Evolutionary conservation across 345 rosid genomes (phyloP).

Genomic region (Syzygium oleosum): DNA sequence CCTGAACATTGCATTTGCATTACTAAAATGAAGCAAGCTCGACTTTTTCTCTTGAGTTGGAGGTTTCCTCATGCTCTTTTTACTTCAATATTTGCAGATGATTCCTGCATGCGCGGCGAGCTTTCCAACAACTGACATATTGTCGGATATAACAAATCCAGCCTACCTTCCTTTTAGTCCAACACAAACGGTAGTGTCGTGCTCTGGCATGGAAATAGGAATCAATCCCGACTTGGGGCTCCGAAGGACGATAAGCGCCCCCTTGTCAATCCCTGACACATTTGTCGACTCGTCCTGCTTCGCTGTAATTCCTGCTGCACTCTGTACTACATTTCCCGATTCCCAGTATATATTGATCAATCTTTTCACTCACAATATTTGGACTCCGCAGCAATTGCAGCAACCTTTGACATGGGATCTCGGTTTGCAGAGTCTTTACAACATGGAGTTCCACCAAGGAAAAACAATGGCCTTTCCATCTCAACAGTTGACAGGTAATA

Average conservation of each 20-base stretch:
- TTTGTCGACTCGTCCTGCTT: slow-evolving; percentile 37
- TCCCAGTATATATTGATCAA: neutral
- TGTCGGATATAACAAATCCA: slow-evolving; percentile 37
- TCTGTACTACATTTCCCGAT: neutral
- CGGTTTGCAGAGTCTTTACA: slow-evolving; percentile 55
- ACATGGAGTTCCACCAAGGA: slow-evolving; percentile 43
- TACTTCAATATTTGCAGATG: slow-evolving; percentile 12
- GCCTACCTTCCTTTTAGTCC: slow-evolving; percentile 46
- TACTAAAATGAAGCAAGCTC: neutral
- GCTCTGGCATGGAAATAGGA: slow-evolving; percentile 43
- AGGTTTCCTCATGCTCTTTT: neutral
- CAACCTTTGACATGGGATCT: slow-evolving; percentile 68
- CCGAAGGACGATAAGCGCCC: slow-evolving; percentile 34
- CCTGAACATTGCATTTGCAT: neutral
- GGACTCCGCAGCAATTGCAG: neutral
- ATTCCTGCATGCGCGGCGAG: slow-evolving; percentile 20
- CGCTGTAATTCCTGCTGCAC: slow-evolving; percentile 24
- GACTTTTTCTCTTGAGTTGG: neutral
- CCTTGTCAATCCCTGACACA: slow-evolving; percentile 36
- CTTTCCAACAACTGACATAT: slow-evolving; percentile 37
- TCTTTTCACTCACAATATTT: neutral
- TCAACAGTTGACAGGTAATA: slow-evolving; percentile 44
- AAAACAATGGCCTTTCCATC: slow-evolving; percentile 24
- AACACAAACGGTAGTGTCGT: slow-evolving; percentile 33
- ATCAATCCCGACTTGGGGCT: slow-evolving; percentile 34